Conservation (phyloP, 441 rosid species). For the Manihot esculenta region DNA sequence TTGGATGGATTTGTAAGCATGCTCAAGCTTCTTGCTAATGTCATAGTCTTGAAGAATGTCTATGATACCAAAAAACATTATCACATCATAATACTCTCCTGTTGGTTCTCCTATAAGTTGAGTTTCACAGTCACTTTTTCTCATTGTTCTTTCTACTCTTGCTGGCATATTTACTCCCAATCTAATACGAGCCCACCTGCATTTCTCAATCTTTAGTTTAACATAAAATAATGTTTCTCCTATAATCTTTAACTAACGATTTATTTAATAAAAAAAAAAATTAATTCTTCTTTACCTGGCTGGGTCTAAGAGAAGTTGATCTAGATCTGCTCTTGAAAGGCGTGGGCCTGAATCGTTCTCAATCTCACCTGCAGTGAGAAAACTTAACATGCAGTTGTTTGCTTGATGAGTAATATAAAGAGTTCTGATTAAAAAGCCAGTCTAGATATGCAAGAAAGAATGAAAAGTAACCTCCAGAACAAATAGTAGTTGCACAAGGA, state of each 20-base stretch:
- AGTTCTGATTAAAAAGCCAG: slow-evolving; percentile 11
- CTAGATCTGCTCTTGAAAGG: slow-evolving; percentile 64
- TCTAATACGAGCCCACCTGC: slow-evolving; percentile 65
- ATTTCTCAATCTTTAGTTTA: slow-evolving; percentile 12
- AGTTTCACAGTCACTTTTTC: slow-evolving; percentile 55
- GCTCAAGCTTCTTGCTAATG: slow-evolving; percentile 96
- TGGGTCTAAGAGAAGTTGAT: slow-evolving; percentile 63
- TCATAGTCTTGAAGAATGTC: slow-evolving; percentile 96
- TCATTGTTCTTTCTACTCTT: slow-evolving; percentile 66
- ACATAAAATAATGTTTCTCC: too few species aligned
- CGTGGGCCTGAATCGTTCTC: slow-evolving; percentile 39
- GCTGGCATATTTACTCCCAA: slow-evolving; percentile 79
- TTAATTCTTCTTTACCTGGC: slow-evolving; percentile 40
- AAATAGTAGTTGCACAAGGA: slow-evolving; percentile 7
- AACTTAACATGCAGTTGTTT: neutral
- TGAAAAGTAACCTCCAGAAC: slow-evolving; percentile 21
- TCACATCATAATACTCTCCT: slow-evolving; percentile 71
- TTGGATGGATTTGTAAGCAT: slow-evolving; percentile 89
- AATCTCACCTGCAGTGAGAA: slow-evolving; percentile 35
- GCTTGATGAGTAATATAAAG: neutral
- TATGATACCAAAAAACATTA: slow-evolving; percentile 77
- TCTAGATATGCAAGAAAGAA: slow-evolving; percentile 24
- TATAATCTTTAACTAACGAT: too few species aligned
- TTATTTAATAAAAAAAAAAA: too few species aligned
- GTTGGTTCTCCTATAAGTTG: slow-evolving; percentile 82